phyloP scores from a whole-genome alignment of 192 early-diverging fungal genomes.

The Chytriomyces hyalinus region DNA sequence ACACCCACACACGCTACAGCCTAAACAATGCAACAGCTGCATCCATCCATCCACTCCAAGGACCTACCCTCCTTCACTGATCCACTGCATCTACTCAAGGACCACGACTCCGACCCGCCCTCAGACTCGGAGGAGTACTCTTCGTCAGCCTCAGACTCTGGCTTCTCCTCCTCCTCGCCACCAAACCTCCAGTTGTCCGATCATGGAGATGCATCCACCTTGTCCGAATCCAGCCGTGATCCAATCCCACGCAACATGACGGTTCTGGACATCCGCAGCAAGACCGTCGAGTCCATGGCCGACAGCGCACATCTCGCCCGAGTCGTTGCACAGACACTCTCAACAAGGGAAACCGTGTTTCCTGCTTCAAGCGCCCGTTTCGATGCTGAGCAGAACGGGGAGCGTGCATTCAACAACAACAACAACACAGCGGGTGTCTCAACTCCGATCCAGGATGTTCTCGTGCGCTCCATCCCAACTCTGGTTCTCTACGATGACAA shows the following conservation, averaged over 20 bases:
- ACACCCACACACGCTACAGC: no score
- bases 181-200: no score
- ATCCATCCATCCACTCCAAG: no score
- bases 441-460: background rate
- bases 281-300: background rate
- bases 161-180: no score
- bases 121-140: no score
- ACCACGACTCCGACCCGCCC: no score
- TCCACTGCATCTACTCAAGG: no score
- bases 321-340: background rate
- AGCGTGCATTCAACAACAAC: background rate
- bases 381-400: constrained; percentile 10
- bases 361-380: background rate
- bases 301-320: constrained; percentile 1
- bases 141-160: no score
- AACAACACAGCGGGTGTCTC: background rate
- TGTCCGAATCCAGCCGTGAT: no score
- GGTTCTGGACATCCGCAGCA: constrained; percentile 12
- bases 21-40: no score
- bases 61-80: no score
- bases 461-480: constrained; percentile 68
- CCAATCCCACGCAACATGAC: background rate
- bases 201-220: no score
- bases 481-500: constrained; percentile 84
- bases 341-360: background rate